Conservation (phyloP, 345 rosid species). For the Brassica incana region DNA sequence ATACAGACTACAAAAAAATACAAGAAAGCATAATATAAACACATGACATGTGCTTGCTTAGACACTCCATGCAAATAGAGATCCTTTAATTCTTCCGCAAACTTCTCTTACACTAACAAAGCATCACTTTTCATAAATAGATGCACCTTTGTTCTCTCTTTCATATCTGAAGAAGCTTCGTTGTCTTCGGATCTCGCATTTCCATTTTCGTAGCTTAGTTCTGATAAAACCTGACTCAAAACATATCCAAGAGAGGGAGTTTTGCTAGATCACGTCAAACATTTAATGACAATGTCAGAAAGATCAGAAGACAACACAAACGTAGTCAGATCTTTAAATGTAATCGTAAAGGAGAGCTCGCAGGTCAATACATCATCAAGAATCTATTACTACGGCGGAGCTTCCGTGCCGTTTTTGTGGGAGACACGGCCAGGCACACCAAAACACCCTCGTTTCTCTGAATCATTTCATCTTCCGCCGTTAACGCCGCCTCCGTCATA, state of each 20-base stretch:
- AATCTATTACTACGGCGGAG: slow-evolving; percentile 63
- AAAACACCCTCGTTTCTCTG: slow-evolving; percentile 44
- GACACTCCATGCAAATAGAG: slow-evolving; percentile 31
- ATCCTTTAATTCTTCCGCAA: slow-evolving; percentile 42
- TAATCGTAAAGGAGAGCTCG: slow-evolving; percentile 63
- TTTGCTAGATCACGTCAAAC: slow-evolving; percentile 3
- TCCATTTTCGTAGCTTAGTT: background rate
- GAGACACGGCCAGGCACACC: slow-evolving; percentile 91
- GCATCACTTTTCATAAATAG: slow-evolving; percentile 30
- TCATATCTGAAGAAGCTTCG: slow-evolving; percentile 31
- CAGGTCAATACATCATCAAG: slow-evolving; percentile 60
- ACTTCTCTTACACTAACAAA: slow-evolving; percentile 34
- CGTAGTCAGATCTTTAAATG: slow-evolving; percentile 42
- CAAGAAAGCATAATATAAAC: background rate
- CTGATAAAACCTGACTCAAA: slow-evolving; percentile 13
- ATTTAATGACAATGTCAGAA: slow-evolving; percentile 29
- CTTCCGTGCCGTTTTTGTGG: slow-evolving; percentile 73
- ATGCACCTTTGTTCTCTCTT: slow-evolving; percentile 30
- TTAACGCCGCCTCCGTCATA: slow-evolving; percentile 61
- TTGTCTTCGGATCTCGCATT: slow-evolving; percentile 37
- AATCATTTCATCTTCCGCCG: slow-evolving; percentile 48
- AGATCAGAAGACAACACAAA: background rate
- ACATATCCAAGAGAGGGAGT: background rate
- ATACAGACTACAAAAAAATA: background rate
- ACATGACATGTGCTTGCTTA: slow-evolving; percentile 39